phyloP scores from a whole-genome alignment of 305 asterid genomes.

The Salvia sclarea region DNA sequence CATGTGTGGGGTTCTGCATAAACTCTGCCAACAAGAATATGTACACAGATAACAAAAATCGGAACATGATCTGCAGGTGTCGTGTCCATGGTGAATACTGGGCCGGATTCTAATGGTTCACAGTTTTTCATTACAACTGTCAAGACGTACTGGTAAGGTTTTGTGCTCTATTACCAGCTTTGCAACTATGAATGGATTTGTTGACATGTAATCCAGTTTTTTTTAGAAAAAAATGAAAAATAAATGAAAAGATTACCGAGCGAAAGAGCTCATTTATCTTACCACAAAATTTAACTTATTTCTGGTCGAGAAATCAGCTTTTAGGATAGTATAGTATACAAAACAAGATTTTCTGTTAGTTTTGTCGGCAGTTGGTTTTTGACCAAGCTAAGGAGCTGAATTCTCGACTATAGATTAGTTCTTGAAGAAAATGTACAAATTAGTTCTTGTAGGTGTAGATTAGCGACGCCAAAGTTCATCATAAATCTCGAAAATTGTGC shows the following conservation, averaged over 20 bases:
- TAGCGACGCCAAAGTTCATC: background rate
- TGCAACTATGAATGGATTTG: background rate
- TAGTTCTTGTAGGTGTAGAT: background rate
- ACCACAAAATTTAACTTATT: background rate
- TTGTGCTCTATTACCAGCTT: constrained; percentile 5
- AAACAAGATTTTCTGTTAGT: background rate
- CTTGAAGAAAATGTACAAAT: background rate
- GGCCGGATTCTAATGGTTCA: constrained; percentile 90
- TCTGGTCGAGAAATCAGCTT: background rate
- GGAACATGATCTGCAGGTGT: constrained; percentile 53
- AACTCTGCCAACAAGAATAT: background rate
- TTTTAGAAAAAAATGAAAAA: background rate
- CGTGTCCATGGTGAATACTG: constrained; percentile 90
- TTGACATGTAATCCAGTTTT: constrained; percentile 3
- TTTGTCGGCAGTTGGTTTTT: background rate
- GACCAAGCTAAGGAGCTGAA: background rate
- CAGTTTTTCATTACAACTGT: constrained; percentile 96
- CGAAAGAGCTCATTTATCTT: background rate
- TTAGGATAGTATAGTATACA: background rate
- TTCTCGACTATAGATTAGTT: background rate
- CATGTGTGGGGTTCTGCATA: background rate
- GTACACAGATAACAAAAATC: background rate
- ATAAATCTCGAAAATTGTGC: constrained; percentile 22
- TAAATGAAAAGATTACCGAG: background rate
- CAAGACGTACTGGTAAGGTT: constrained; percentile 80